These are phyloP conservation scores for Haplosporangium sp. DNA, from an alignment of 371 early-diverging fungal species.

Conservation along the genomic window DNA sequence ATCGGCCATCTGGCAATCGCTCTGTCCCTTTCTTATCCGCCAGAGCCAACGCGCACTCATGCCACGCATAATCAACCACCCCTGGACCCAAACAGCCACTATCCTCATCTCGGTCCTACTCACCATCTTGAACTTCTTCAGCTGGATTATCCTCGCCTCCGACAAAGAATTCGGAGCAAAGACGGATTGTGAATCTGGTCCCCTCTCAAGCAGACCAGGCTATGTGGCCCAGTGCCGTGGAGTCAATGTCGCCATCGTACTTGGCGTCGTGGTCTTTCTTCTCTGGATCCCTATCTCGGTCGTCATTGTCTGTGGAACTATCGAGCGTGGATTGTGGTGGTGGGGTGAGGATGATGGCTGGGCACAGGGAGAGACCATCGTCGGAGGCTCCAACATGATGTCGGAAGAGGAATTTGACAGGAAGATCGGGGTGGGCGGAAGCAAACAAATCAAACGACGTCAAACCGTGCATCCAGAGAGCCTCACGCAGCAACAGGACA, in stretches of 20 bases:
- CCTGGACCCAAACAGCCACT: conserved; percentile 45
- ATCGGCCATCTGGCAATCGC: conserved; percentile 50
- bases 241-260: conserved; percentile 35
- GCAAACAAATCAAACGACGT: conserved; percentile 32
- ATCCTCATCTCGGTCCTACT: conserved; percentile 42
- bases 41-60: conserved; percentile 42
- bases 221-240: conserved; percentile 39
- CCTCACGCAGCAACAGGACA: conserved; percentile 8
- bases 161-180: conserved; percentile 35
- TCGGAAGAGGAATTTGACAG: conserved; percentile 52
- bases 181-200: conserved; percentile 18
- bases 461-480: conserved; percentile 42
- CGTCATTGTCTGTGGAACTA: conserved; percentile 51
- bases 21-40: conserved; percentile 46
- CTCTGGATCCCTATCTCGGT: conserved; percentile 53
- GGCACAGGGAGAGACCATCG: conserved; percentile 22
- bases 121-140: conserved; percentile 50
- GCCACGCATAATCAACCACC: conserved; percentile 51
- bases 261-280: conserved; percentile 35
- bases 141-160: conserved; percentile 44
- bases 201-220: conserved; percentile 12
- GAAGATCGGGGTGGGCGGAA: conserved; percentile 48
- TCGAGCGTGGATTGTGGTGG: conserved; percentile 55
- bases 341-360: conserved; percentile 54
- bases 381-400: conserved; percentile 51